phyloP scores from a whole-genome alignment of 345 rosid species.

The Microcos paniculata region DNA sequence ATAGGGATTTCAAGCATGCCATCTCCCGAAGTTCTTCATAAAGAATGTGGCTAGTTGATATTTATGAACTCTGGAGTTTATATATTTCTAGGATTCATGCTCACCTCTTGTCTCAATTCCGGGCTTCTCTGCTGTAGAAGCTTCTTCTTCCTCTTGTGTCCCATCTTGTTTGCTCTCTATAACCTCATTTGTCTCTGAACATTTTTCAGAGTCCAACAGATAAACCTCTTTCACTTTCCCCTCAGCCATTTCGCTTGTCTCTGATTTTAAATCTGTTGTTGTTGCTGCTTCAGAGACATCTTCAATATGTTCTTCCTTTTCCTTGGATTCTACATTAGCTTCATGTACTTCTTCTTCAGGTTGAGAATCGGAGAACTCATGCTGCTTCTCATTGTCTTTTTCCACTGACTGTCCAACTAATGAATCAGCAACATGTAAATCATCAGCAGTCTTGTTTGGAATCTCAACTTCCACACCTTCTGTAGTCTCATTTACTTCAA shows the following conservation, averaged over 20 bases:
- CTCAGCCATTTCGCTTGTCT: neutral
- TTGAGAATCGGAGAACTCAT: neutral
- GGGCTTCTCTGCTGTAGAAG: neutral
- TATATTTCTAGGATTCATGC: too few species aligned
- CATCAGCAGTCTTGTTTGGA: conserved; percentile 4
- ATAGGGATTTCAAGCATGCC: too few species aligned
- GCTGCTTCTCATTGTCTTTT: neutral
- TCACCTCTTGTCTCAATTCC: too few species aligned
- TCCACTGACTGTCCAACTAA: neutral
- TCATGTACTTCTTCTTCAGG: conserved; percentile 1
- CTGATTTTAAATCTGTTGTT: conserved; percentile 1
- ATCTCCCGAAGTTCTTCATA: too few species aligned
- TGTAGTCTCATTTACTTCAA: neutral
- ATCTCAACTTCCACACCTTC: neutral
- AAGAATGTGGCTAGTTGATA: too few species aligned
- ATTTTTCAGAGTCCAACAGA: neutral
- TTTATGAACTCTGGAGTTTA: too few species aligned
- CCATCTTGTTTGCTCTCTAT: neutral
- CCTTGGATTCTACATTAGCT: neutral
- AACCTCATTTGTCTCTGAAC: neutral
- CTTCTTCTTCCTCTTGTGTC: neutral
- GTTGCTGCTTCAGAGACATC: conserved; percentile 2
- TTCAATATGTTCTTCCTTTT: neutral
- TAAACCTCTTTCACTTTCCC: neutral
- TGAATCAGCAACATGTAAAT: conserved; percentile 3